Base-by-base conservation (phyloP, 805 yeast species). In the Candida ortonii region DNA sequence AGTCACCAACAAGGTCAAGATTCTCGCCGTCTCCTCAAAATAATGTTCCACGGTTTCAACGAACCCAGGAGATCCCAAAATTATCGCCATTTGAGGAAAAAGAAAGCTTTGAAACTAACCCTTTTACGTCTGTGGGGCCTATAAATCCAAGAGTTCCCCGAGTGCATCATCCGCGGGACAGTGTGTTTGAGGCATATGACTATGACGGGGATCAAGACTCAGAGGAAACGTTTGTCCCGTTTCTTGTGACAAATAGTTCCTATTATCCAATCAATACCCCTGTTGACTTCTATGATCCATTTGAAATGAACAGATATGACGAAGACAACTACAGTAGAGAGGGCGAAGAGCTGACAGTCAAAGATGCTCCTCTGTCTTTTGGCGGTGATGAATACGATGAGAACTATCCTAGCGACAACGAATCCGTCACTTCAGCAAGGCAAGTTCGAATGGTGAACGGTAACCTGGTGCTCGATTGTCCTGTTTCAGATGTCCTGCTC, bases 391-490 rank as follows among this genome's bases (percentile, higher is more conserved):
- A 47, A 8, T 42, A 37, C 6, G 22, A 24, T 3, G 41, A 34
- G 10, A 43, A 44, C 18, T 27, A 33, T n/a, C 41, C 33, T 22
- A 33, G 29, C 19, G 43, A 18, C 22, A 14, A 30, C 20, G 20
- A 39, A 27, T 16, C 41, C 26, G 19, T 39, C 12, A 46, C 50
- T 3, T 50, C 58, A 1, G 59, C 62, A 1, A 48, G 59, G 22
- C 64, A 70, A 30, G 81, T 80, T 22, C 55, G 69, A 29, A 65
- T 79, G 57, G 77, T 74, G 55, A 71, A 75, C 42, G 96, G 95
- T 36, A 87, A 87, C 53, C 72, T 87, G 54, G 85, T 87, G 21
- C 70, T 87, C 39, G 96, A 87, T 60, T 87, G 95, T 53, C 95
- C 95, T 8, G 89, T 87, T 1, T 79, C 94, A n/a, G 73, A 76